Evolutionary conservation across 805 yeast genomes (phyloP).

Genomic region (Spencermartinsiella europaea): DNA sequence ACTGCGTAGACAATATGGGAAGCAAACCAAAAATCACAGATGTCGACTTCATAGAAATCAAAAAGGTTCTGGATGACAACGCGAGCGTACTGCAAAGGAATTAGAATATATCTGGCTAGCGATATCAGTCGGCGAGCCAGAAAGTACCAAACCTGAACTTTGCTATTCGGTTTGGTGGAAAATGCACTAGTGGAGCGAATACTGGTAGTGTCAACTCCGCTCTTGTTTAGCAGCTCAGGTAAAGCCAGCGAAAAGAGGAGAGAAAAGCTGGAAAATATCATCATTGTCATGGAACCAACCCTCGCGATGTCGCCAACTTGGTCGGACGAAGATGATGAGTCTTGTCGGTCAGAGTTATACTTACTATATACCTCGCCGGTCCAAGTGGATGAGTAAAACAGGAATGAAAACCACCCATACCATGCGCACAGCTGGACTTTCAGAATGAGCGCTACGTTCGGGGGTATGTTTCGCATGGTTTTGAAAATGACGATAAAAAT

Average conservation of each 20-base stretch:
- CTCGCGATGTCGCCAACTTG: constrained; percentile 30
- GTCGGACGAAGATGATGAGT: constrained; percentile 25
- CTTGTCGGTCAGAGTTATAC: constrained; percentile 15
- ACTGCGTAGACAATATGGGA: constrained; percentile 50
- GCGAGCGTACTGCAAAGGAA: not conserved
- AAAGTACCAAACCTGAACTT: not conserved
- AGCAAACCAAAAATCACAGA: constrained; percentile 40
- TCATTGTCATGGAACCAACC: constrained; percentile 31
- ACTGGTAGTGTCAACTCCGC: not conserved
- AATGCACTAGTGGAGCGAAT: not conserved
- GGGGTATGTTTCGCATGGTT: constrained; percentile 36
- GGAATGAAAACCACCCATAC: constrained; percentile 65
- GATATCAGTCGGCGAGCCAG: not conserved
- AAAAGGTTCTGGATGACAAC: constrained; percentile 2
- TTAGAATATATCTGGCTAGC: not conserved
- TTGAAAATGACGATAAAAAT: constrained; percentile 11
- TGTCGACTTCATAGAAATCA: not conserved
- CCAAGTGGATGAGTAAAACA: constrained; percentile 62
- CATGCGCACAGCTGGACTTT: constrained; percentile 59
- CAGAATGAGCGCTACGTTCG: constrained; percentile 47
- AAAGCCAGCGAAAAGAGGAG: constrained; percentile 31
- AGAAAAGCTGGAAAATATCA: constrained; percentile 44
- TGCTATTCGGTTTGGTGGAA: not conserved
- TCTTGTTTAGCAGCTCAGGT: constrained; percentile 17
- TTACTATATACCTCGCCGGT: constrained; percentile 55